These are phyloP conservation scores for Nadsonia fulvescens DNA, from an alignment of 805 yeast species.

Conservation along the genomic window DNA sequence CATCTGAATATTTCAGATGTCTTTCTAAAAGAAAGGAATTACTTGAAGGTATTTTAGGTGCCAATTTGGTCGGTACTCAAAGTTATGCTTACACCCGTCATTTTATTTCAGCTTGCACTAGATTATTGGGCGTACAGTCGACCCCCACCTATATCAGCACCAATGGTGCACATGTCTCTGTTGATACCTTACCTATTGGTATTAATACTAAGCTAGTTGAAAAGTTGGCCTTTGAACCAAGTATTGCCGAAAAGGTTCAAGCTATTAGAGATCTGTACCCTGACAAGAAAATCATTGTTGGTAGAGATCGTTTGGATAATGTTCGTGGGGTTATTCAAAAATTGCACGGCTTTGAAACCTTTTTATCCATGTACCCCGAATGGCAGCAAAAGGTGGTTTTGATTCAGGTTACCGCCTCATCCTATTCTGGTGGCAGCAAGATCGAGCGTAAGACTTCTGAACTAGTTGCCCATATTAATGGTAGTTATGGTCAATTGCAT, in stretches of 20 bases:
- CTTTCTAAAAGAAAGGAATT: slow-evolving; percentile 66
- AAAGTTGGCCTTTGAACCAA: slow-evolving; percentile 33
- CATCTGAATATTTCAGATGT: slow-evolving; percentile 84
- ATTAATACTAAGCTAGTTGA: slow-evolving; percentile 60
- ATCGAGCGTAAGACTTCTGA: slow-evolving; percentile 74
- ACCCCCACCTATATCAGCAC: slow-evolving; percentile 32
- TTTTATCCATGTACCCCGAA: slow-evolving; percentile 79
- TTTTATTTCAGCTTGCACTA: slow-evolving; percentile 74
- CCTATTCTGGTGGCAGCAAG: slow-evolving; percentile 36
- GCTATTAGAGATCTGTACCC: slow-evolving; percentile 34
- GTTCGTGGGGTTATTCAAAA: slow-evolving; percentile 92
- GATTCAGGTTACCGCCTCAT: slow-evolving; percentile 70
- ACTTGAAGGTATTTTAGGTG: slow-evolving; percentile 81
- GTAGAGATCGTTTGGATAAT: slow-evolving; percentile 81
- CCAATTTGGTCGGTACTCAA: slow-evolving; percentile 76
- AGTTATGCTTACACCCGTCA: slow-evolving; percentile 75
- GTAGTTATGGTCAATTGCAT: slow-evolving; percentile 66
- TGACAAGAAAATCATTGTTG: slow-evolving; percentile 57
- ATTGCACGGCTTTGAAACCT: slow-evolving; percentile 75
- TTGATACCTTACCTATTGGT: slow-evolving; percentile 75
- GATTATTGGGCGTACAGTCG: slow-evolving; percentile 66
- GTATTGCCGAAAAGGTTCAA: slow-evolving; percentile 31
- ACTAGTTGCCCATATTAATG: slow-evolving; percentile 63
- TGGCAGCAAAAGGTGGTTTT: slow-evolving; percentile 77
- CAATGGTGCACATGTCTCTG: slow-evolving; percentile 60